Base-by-base conservation (phyloP, 805 yeast genomes). In the Ogataea nakhonphanomensis region DNA sequence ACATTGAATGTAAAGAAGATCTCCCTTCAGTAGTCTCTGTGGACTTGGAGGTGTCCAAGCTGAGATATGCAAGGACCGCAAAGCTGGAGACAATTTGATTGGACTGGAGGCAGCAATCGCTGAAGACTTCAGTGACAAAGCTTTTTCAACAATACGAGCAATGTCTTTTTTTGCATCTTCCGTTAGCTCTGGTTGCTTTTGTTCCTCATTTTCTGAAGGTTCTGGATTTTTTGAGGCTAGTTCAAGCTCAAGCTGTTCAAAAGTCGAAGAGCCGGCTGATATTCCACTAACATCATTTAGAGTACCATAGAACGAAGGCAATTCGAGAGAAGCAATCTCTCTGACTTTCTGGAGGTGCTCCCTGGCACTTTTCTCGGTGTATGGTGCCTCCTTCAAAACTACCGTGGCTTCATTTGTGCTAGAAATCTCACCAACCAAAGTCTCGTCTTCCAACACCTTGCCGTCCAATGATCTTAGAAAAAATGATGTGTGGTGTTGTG, bases 1-100 rank as follows among this genome's bases (percentile, higher is more conserved):
- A 30, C 79, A 70, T 41, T 76, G 76, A 54, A 93, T 68, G 62
- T 91, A 91, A 43, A 84, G 68, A 52, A 90, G 69, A 56, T 90
- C 95, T 20, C 98, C 98, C 57, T 73, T 74, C 33, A 71, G 49
- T 51, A 68, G 74, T 57, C 74, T 77, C 37, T 69, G 65, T 12
- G 81, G 68, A 23, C 91, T 82, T 10, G 88, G 88, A 4, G 97
- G 96, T 49, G 85, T 81, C 93, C 96, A 91, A 39, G 78, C 76
- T 10, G 96, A 85, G 35, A 88, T 59, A 38, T 67, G 57, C 34
- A 78, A 63, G 0, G 75, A 66, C 49, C 71, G 75, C 45, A 93
- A 64, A 7, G 91, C 84, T 14, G 73, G 66, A 26, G 60, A 54
- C 36, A 69, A 50, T 31, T 55, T 54, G 11, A 65, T 48, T 20